Evolutionary conservation across 2,329 filamentous ascomycete species (phyloP), one percentile per base, ranked within the genome.

Genomic region (Colletotrichum sp.): DNA sequence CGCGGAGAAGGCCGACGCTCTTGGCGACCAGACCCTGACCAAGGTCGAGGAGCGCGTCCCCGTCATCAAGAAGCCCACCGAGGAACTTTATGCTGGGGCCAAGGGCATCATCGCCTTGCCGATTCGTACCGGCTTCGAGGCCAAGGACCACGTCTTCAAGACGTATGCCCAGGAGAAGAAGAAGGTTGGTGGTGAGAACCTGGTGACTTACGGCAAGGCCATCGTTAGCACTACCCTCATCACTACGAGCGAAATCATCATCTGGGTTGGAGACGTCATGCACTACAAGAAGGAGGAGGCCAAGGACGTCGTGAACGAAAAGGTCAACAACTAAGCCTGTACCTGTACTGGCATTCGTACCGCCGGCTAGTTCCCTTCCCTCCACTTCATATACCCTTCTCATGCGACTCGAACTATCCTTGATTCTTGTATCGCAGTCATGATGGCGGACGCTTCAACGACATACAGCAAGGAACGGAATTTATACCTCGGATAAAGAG

Each of bases 1-100:
- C 86, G 91, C 98, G 79, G 89, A 92, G 84, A 95, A 93, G 85
- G 96, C 93, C 82, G 97, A 99, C 84, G 87, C 91, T 75, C 86
- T 98, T 69, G 94, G 93, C 79, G 93, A 95, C 85, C 89, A 91
- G 83, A 91, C 93, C n/a, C 89, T 96, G 78, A 88, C 85, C 80
- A 92, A 90, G 81, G 88, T 96, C 80, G 95, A 96, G 79, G 86
- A 91, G 83, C 90, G 88, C 78, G 93, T 96, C 84, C 95, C 95
- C 69, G 89, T 91, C 76, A 89, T 96, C 84, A 95, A 93, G 88
- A 93, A 95, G 86, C 92, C 94, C 67, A 95, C 94, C 28, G 88
- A 90, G 78, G 93, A 95, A 83, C 88, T 96, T 69, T 92, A 92
- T 85, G 88, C 88, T 75, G 91, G 92, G 18, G 90, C 94, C 80